Evolutionary conservation across 177 flowering plant genomes (phyloP).

Genomic region (Tripterygium wilfordii): DNA sequence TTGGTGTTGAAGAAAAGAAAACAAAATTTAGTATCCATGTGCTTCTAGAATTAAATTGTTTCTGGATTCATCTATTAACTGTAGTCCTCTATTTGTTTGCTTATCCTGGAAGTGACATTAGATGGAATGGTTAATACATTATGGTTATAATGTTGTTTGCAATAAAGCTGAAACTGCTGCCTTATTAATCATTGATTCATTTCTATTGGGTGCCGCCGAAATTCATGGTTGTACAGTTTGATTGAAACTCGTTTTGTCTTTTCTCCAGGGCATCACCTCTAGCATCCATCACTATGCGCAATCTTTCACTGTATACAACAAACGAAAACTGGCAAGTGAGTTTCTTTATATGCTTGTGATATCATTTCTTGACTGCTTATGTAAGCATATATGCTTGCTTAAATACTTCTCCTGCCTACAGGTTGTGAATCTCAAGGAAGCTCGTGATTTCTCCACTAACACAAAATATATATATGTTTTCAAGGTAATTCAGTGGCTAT

Average conservation of each 20-base stretch:
- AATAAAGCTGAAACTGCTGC: too few species aligned
- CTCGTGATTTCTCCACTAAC: slow-evolving; percentile 77
- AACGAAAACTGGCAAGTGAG: slow-evolving; percentile 92
- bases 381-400: background rate
- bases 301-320: slow-evolving; percentile 78
- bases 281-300: slow-evolving; percentile 90
- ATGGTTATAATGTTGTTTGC: too few species aligned
- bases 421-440: slow-evolving; percentile 96
- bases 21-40: too few species aligned
- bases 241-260: background rate
- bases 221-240: background rate
- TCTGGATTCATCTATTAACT: too few species aligned
- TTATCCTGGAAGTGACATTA: too few species aligned
- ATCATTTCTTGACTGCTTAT: slow-evolving; percentile 7
- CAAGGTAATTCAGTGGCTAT: slow-evolving; percentile 51
- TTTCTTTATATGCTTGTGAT: background rate
- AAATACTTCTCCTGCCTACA: slow-evolving; percentile 17
- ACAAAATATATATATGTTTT: slow-evolving; percentile 81
- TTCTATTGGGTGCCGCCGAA: too few species aligned
- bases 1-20: too few species aligned
- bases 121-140: too few species aligned
- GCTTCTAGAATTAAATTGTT: too few species aligned
- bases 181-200: too few species aligned
- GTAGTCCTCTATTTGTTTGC: too few species aligned
- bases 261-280: slow-evolving; percentile 78